These are phyloP conservation scores for Hansenula sp. DNA, from an alignment of 1,139 yeast genomes.

Conservation along the genomic window DNA sequence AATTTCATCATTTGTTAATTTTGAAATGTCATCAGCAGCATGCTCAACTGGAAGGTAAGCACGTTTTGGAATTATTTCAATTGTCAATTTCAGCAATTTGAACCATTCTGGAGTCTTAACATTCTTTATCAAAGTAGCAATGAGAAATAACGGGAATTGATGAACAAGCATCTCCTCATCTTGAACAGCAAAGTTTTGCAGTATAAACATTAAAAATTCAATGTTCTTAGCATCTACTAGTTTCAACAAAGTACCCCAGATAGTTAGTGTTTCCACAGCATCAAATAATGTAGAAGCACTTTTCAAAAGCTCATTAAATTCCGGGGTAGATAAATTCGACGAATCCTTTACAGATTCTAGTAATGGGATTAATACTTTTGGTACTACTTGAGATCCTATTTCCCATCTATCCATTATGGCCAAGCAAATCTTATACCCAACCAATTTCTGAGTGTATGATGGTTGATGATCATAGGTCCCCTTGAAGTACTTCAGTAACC, in stretches of 20 bases:
- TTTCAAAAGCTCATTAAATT: conserved; percentile 41
- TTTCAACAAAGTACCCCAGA: conserved; percentile 65
- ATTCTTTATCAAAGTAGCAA: conserved; percentile 37
- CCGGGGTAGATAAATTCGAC: conserved; percentile 12
- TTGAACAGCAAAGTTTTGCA: conserved; percentile 63
- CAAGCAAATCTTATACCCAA: conserved; percentile 59
- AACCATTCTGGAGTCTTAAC: conserved; percentile 26
- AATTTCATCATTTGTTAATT: conserved; percentile 20
- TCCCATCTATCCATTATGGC: conserved; percentile 94
- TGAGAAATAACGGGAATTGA: conserved; percentile 69
- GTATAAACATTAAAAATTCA: conserved; percentile 51
- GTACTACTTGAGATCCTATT: conserved; percentile 70
- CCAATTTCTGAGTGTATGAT: conserved; percentile 31
- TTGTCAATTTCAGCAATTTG: conserved; percentile 34
- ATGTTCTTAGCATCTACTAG: conserved; percentile 31
- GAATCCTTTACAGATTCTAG: conserved; percentile 36
- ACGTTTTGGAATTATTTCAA: conserved; percentile 54
- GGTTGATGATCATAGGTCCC: conserved; percentile 28
- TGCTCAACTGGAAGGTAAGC: conserved; percentile 48
- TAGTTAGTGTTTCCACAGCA: conserved; percentile 73
- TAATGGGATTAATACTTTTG: conserved; percentile 64
- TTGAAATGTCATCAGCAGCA: conserved; percentile 17
- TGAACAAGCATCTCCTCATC: conserved; percentile 83
- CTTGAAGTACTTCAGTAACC: conserved; percentile 47
- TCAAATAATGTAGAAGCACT: conserved; percentile 74